A percentile compares a stretch with the other conserved stretches of the same genome.
These are phyloP conservation scores for Hypoxylon sp. DNA, from an alignment of 2,329 filamentous ascomycete genomes.

Conservation along the genomic window DNA sequence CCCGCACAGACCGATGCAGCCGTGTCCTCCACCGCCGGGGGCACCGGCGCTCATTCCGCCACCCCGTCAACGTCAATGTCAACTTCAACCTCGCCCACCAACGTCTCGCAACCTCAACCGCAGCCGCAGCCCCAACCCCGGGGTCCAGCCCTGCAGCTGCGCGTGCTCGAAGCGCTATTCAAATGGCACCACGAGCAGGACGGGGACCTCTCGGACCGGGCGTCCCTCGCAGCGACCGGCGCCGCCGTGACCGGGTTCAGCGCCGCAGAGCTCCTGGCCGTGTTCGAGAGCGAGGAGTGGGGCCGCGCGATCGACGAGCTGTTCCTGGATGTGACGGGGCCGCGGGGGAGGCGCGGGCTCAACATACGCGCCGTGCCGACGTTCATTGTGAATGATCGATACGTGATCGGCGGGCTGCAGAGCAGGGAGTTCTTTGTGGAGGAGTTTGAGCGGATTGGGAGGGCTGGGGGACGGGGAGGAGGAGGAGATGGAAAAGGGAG, in stretches of 20 bases:
- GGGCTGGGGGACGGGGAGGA: slow-evolving; percentile 31
- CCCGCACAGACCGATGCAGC: not conserved
- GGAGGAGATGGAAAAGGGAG: not conserved
- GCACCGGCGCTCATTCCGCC: not conserved
- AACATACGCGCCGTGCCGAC: slow-evolving; percentile 77
- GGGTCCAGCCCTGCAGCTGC: slow-evolving; percentile 56
- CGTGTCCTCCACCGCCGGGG: not conserved
- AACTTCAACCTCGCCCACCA: slow-evolving; percentile 10
- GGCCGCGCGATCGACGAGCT: slow-evolving; percentile 52
- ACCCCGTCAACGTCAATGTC: slow-evolving; percentile 14
- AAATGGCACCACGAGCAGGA: slow-evolving; percentile 60
- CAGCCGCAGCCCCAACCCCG: slow-evolving; percentile 34
- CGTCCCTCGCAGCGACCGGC: slow-evolving; percentile 55
- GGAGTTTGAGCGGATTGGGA: slow-evolving; percentile 72
- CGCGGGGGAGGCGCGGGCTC: slow-evolving; percentile 51
- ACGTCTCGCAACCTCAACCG: not conserved
- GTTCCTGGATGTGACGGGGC: slow-evolving; percentile 44
- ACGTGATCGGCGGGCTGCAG: slow-evolving; percentile 80
- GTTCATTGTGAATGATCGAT: slow-evolving; percentile 78
- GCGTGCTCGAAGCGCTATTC: slow-evolving; percentile 61
- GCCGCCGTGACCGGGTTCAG: not conserved
- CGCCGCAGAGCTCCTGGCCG: slow-evolving; percentile 10
- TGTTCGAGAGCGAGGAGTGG: slow-evolving; percentile 56
- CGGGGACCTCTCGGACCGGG: slow-evolving; percentile 59
- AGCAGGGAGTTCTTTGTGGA: slow-evolving; percentile 74